Evolutionary conservation across 495 filamentous ascomycete genomes (phyloP).

Genomic region (Chaetomidium leptoderma): DNA sequence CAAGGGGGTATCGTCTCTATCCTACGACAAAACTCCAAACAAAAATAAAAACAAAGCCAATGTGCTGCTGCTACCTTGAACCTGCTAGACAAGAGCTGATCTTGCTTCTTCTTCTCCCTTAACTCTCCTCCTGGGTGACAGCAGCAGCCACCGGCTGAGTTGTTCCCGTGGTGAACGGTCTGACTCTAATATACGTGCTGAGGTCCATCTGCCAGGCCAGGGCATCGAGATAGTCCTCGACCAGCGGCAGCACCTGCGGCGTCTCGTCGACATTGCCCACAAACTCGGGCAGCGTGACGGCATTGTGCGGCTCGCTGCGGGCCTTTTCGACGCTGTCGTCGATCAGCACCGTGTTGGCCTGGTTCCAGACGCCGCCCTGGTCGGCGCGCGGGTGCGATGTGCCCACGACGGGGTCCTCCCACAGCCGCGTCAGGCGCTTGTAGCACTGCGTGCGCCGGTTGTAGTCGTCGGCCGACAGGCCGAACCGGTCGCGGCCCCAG

Average conservation of each 20-base stretch:
- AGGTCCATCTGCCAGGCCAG: slow-evolving; percentile 42
- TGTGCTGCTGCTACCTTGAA: background rate
- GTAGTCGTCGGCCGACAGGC: slow-evolving; percentile 60
- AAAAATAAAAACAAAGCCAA: too few relatives aligned
- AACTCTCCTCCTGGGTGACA: background rate
- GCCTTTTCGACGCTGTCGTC: slow-evolving; percentile 82
- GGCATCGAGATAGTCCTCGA: slow-evolving; percentile 48
- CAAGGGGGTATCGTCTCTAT: background rate
- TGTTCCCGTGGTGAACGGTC: slow-evolving; percentile 31
- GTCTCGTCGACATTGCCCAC: slow-evolving; percentile 37
- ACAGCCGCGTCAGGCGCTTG: slow-evolving; percentile 72
- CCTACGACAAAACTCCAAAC: background rate
- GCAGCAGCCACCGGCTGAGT: background rate
- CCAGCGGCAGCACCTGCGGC: slow-evolving; percentile 39
- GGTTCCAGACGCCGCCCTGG: slow-evolving; percentile 54
- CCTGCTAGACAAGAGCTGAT: background rate
- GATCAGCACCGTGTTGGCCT: slow-evolving; percentile 83
- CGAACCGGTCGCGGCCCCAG: slow-evolving; percentile 80
- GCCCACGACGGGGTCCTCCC: slow-evolving; percentile 55
- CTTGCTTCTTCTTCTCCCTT: too few relatives aligned
- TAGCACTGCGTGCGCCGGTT: slow-evolving; percentile 74
- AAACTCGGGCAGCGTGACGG: slow-evolving; percentile 77
- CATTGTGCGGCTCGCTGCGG: slow-evolving; percentile 74
- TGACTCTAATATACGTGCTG: slow-evolving; percentile 41
- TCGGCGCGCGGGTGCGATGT: slow-evolving; percentile 34